phyloP scores from a whole-genome alignment of 192 early-diverging fungal species.

The Podila epicladia region DNA sequence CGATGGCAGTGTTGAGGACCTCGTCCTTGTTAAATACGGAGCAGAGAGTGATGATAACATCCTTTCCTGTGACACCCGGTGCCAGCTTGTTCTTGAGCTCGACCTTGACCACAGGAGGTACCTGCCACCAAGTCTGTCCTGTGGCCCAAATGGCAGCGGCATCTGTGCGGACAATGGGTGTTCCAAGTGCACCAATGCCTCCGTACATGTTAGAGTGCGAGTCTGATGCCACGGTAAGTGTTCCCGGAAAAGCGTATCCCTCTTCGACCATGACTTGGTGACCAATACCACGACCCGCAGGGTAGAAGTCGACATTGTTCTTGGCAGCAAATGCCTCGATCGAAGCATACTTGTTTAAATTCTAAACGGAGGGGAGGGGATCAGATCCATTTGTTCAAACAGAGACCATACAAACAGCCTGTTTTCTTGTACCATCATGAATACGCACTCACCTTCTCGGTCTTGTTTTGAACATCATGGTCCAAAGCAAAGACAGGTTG shows the following conservation, averaged over 20 bases:
- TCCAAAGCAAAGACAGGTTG: constrained; percentile 97
- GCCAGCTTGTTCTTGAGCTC: constrained; percentile 82
- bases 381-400: neutral
- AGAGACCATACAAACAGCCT: too few species aligned
- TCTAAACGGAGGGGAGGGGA: constrained; percentile 54
- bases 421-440: neutral
- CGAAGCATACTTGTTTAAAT: constrained; percentile 84
- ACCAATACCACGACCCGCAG: constrained; percentile 96
- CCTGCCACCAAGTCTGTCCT: constrained; percentile 98
- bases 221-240: constrained; percentile 96
- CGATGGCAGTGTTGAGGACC: constrained; percentile 96
- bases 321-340: constrained; percentile 87
- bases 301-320: constrained; percentile 91
- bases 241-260: constrained; percentile 93
- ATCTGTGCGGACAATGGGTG: constrained; percentile 97
- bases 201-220: constrained; percentile 99
- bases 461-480: constrained; percentile 98
- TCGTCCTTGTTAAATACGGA: constrained; percentile 93
- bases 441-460: constrained; percentile 70
- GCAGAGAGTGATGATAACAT: constrained; percentile 95
- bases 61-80: constrained; percentile 93
- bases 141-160: constrained; percentile 99
- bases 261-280: constrained; percentile 99
- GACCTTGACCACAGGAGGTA: constrained; percentile 93
- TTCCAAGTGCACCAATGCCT: constrained; percentile 94